These are phyloP conservation scores for Lactuca saligna DNA, from an alignment of 129 eudicot genomes.

Conservation along the genomic window DNA sequence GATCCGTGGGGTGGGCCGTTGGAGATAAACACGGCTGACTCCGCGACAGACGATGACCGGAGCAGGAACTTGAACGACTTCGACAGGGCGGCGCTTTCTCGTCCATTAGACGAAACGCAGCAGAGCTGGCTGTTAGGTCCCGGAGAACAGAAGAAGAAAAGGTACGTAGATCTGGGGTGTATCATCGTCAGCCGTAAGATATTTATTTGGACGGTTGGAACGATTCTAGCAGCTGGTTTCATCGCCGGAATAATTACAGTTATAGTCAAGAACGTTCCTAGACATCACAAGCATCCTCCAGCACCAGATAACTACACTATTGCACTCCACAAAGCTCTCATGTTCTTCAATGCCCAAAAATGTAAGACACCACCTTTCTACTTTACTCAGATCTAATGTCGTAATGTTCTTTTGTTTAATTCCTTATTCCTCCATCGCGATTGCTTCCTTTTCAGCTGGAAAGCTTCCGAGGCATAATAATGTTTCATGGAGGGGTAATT, in stretches of 20 bases:
- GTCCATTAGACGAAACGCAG: slow-evolving; percentile 81
- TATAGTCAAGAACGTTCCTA: slow-evolving; percentile 66
- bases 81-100: slow-evolving; percentile 74
- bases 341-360: slow-evolving; percentile 89
- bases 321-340: slow-evolving; percentile 81
- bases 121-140: slow-evolving; percentile 96
- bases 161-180: slow-evolving; percentile 86
- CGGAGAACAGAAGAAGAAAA: slow-evolving; percentile 90
- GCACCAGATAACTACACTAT: slow-evolving; percentile 85
- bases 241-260: slow-evolving; percentile 59
- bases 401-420: background rate
- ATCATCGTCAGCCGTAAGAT: slow-evolving; percentile 79
- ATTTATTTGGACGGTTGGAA: slow-evolving; percentile 77
- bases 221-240: slow-evolving; percentile 67
- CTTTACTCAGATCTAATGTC: slow-evolving; percentile 14
- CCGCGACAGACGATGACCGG: slow-evolving; percentile 84
- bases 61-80: slow-evolving; percentile 72
- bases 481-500: slow-evolving; percentile 90
- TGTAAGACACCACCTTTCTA: slow-evolving; percentile 46
- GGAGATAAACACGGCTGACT: slow-evolving; percentile 81
- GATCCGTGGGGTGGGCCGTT: slow-evolving; percentile 97
- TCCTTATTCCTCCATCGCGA: background rate
- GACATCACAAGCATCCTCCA: slow-evolving; percentile 57
- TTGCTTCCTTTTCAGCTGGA: slow-evolving; percentile 56
- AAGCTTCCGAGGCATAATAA: slow-evolving; percentile 79